Percentiles rank a stretch among this genome's conserved stretches.
Evolutionary conservation across 441 rosid species (phyloP).

Genomic region (Dalechampia spathulata): DNA sequence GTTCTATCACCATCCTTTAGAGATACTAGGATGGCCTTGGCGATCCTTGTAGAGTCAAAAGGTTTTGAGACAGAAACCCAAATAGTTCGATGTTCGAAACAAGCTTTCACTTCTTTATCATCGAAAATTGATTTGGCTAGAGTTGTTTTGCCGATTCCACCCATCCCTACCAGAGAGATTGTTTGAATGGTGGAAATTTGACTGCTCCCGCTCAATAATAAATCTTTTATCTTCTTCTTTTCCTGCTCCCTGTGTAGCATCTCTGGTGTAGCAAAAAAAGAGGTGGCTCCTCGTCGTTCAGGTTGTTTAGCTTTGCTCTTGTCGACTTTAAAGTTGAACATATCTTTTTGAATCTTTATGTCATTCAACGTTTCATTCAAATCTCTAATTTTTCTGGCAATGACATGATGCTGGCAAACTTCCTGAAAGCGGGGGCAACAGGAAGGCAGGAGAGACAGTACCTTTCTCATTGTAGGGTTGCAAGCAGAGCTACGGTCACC

Average conservation of each 20-base stretch:
- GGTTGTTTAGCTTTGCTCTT: background rate
- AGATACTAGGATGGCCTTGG: background rate
- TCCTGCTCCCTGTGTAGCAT: slow-evolving; percentile 16
- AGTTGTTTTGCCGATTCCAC: slow-evolving; percentile 4
- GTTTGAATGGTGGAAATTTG: background rate
- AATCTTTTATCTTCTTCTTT: background rate
- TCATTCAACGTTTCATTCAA: slow-evolving; percentile 2
- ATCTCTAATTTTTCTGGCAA: slow-evolving; percentile 6
- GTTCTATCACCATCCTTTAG: background rate
- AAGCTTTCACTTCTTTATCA: background rate
- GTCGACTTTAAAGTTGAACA: background rate
- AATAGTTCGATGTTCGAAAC: background rate
- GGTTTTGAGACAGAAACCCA: slow-evolving; percentile 2
- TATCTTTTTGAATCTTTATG: slow-evolving; percentile 6
- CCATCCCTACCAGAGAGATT: background rate
- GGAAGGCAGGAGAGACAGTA: background rate
- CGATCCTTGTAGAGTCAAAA: background rate
- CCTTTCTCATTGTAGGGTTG: slow-evolving; percentile 7
- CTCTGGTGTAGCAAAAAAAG: slow-evolving; percentile 2
- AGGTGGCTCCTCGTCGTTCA: slow-evolving; percentile 1
- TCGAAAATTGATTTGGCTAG: background rate
- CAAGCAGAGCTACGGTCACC: background rate
- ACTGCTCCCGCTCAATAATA: background rate
- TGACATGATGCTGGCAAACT: slow-evolving; percentile 2
- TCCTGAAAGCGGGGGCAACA: slow-evolving; percentile 4